These are phyloP conservation scores for Kluyveromyces starmeri DNA, from an alignment of 805 yeast species.

Conservation along the genomic window DNA sequence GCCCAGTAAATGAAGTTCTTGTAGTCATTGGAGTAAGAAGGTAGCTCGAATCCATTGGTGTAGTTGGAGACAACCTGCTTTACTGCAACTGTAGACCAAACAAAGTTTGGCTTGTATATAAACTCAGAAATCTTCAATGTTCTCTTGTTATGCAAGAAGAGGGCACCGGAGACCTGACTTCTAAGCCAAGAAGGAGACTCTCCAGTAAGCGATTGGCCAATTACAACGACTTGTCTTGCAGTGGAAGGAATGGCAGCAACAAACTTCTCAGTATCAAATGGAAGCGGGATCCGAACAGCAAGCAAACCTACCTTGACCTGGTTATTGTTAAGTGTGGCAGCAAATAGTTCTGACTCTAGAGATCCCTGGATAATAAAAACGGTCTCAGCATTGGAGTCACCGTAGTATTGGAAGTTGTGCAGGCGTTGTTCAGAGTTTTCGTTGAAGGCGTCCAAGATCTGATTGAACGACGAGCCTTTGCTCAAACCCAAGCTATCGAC, in stretches of 20 bases:
- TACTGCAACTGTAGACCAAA: conserved; percentile 49
- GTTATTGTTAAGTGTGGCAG: conserved; percentile 33
- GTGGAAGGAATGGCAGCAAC: conserved; percentile 48
- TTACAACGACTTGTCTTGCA: conserved; percentile 52
- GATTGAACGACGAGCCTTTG: conserved; percentile 17
- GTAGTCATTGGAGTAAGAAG: conserved; percentile 6
- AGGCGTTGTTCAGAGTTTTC: conserved; percentile 18
- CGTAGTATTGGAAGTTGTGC: conserved; percentile 44
- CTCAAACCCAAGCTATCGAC: conserved; percentile 9
- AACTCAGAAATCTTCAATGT: conserved; percentile 41
- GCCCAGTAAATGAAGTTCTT: conserved; percentile 50
- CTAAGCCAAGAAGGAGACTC: conserved; percentile 41
- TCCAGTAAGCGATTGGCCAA: conserved; percentile 45
- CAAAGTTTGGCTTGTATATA: conserved; percentile 41
- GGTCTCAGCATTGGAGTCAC: conserved; percentile 51
- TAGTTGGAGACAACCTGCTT: conserved; percentile 40
- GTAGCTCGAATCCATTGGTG: conserved; percentile 12
- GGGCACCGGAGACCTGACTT: conserved; percentile 64
- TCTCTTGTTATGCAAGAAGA: conserved; percentile 38
- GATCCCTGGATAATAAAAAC: conserved; percentile 83
- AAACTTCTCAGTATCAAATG: conserved; percentile 62
- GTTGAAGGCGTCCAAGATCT: conserved; percentile 22
- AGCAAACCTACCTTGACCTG: conserved; percentile 51
- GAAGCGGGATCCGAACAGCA: conserved; percentile 68
- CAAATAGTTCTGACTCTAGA: conserved; percentile 48